Percentiles rank a stretch among this genome's conserved stretches.
phyloP scores from a whole-genome alignment of 1,284 basidiomycete species.

The Golubevia sp. region DNA sequence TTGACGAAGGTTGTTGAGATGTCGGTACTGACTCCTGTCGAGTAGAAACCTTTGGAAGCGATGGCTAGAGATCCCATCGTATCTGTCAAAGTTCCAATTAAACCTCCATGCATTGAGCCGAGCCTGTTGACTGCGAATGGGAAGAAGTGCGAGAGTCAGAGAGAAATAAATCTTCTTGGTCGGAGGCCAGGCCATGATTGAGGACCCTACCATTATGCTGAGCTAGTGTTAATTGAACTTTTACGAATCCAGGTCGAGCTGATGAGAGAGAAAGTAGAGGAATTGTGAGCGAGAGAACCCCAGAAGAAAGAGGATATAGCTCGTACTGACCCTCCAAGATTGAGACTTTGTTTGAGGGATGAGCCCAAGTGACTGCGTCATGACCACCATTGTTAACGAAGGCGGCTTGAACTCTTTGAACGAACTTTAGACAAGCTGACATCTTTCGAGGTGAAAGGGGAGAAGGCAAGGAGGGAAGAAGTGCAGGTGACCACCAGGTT shows the following conservation, averaged over 20 bases:
- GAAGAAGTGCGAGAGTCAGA: background rate
- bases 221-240: conserved; percentile 25
- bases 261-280: conserved; percentile 23
- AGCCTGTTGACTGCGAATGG: conserved; percentile 35
- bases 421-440: conserved; percentile 11
- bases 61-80: conserved; percentile 82
- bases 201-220: conserved; percentile 16
- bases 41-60: conserved; percentile 77
- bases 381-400: conserved; percentile 25
- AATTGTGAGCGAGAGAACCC: conserved; percentile 15
- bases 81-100: conserved; percentile 81
- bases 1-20: conserved; percentile 81
- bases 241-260: conserved; percentile 38
- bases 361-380: conserved; percentile 26
- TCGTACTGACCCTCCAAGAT: too few species aligned
- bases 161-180: background rate
- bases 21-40: conserved; percentile 85
- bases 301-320: background rate
- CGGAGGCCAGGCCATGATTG: background rate
- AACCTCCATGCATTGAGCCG: conserved; percentile 75
- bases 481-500: too few species aligned
- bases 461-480: too few species aligned
- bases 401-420: conserved; percentile 8
- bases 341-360: too few species aligned
- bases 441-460: background rate